Conservation (phyloP, 495 filamentous ascomycete species). For the Cetradonia linearis region DNA sequence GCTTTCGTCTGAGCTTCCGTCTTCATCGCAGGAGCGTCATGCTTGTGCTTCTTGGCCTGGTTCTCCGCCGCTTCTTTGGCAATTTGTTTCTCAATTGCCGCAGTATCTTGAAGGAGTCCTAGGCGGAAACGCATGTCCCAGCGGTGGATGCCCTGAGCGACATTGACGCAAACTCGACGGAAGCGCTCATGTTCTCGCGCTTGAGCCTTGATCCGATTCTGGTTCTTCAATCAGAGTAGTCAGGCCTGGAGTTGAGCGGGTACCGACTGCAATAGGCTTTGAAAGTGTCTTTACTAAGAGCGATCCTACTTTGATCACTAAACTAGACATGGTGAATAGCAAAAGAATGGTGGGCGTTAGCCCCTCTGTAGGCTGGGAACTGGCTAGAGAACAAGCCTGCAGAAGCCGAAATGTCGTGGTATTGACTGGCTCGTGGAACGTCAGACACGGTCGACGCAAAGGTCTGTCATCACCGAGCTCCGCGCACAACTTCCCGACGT, state of each 20-base stretch:
- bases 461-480: background rate
- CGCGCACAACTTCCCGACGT: background rate
- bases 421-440: background rate
- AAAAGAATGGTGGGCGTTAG: background rate
- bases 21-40: slow-evolving; percentile 67
- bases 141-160: slow-evolving; percentile 82
- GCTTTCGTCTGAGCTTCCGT: slow-evolving; percentile 58
- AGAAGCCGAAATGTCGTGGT: background rate
- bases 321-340: slow-evolving; percentile 38
- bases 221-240: slow-evolving; percentile 30
- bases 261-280: slow-evolving; percentile 60
- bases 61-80: slow-evolving; percentile 27
- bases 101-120: slow-evolving; percentile 69
- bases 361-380: background rate
- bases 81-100: slow-evolving; percentile 43
- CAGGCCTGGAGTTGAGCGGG: slow-evolving; percentile 34
- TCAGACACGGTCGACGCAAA: no score
- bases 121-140: slow-evolving; percentile 89
- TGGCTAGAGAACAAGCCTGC: background rate
- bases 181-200: slow-evolving; percentile 91
- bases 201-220: slow-evolving; percentile 92
- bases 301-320: slow-evolving; percentile 61
- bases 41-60: slow-evolving; percentile 46
- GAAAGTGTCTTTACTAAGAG: slow-evolving; percentile 58
- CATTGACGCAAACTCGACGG: slow-evolving; percentile 55